Conservation (phyloP, 2,329 filamentous ascomycete species). For the Cucurbitaria berberidis region DNA sequence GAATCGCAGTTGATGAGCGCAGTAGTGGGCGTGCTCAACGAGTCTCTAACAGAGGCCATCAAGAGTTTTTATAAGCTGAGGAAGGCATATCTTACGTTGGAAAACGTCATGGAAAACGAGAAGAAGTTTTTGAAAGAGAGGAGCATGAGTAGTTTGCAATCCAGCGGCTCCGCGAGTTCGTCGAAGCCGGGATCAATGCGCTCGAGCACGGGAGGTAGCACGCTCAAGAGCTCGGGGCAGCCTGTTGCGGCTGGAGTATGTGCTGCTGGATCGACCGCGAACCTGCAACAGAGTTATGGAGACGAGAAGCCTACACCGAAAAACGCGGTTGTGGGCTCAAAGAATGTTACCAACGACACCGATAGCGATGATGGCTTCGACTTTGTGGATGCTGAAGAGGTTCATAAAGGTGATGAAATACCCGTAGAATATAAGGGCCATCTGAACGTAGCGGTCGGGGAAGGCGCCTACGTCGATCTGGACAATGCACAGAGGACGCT, state of each 20-base stretch:
- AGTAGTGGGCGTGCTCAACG: constrained; percentile 86
- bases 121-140: constrained; percentile 59
- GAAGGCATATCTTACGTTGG: constrained; percentile 84
- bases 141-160: constrained; percentile 43
- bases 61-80: constrained; percentile 91
- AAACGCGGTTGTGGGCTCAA: constrained; percentile 6
- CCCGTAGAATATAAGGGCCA: constrained; percentile 58
- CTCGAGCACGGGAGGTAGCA: constrained; percentile 16
- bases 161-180: constrained; percentile 23
- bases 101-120: constrained; percentile 79
- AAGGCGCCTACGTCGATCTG: constrained; percentile 30
- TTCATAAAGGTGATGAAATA: constrained; percentile 53
- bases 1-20: constrained; percentile 89
- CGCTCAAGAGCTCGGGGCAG: constrained; percentile 14
- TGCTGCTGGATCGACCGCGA: constrained; percentile 23
- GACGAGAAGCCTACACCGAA: constrained; percentile 5
- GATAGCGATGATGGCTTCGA: constrained; percentile 52
- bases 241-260: constrained; percentile 19
- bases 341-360: constrained; percentile 24
- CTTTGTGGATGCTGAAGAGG: constrained; percentile 65
- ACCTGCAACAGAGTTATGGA: constrained; percentile 17
- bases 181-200: constrained; percentile 32
- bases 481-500: constrained; percentile 31
- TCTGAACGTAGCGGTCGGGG: constrained; percentile 34
- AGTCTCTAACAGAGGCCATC: constrained; percentile 88